Conservation (phyloP, 106 monocot species). For the Iris macrosiphon region DNA sequence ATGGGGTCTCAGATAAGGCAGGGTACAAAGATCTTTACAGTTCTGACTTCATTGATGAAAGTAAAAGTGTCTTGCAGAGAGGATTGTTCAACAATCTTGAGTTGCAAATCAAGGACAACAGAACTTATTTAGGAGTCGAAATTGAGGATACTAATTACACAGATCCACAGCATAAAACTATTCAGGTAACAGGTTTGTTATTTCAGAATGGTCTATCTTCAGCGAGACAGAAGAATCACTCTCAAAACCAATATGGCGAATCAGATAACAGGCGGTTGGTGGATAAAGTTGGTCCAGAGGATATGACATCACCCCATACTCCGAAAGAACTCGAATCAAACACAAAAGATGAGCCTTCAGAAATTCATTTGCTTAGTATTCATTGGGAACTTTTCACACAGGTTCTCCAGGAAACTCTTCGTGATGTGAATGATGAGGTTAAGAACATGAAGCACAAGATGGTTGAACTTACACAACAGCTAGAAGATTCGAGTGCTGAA, state of each 20-base stretch:
- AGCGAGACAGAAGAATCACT: conserved; percentile 5
- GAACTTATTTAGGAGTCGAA: conserved; percentile 6
- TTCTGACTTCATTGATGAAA: conserved; percentile 12
- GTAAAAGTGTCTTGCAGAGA: conserved; percentile 7
- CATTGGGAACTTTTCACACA: conserved; percentile 48
- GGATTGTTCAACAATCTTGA: conserved; percentile 6
- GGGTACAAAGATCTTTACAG: not conserved
- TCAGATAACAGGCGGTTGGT: conserved; percentile 2
- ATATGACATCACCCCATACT: conserved; percentile 11
- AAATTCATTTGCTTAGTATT: conserved; percentile 33
- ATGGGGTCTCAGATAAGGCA: conserved; percentile 15
- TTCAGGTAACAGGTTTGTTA: conserved; percentile 3
- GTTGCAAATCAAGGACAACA: conserved; percentile 3
- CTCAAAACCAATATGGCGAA: conserved; percentile 2
- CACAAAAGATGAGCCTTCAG: conserved; percentile 47
- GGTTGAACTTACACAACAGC: conserved; percentile 34
- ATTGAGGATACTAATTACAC: conserved; percentile 4
- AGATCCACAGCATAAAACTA: not conserved
- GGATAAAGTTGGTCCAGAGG: conserved; percentile 19
- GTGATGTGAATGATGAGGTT: conserved; percentile 24
- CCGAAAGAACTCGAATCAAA: conserved; percentile 10
- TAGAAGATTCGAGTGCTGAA: conserved; percentile 29
- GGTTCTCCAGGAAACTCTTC: conserved; percentile 54
- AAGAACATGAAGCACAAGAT: conserved; percentile 31
- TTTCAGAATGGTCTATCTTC: conserved; percentile 1